Conservation (phyloP, 140 eudicot genomes). For the Bidens hawaiensis region DNA sequence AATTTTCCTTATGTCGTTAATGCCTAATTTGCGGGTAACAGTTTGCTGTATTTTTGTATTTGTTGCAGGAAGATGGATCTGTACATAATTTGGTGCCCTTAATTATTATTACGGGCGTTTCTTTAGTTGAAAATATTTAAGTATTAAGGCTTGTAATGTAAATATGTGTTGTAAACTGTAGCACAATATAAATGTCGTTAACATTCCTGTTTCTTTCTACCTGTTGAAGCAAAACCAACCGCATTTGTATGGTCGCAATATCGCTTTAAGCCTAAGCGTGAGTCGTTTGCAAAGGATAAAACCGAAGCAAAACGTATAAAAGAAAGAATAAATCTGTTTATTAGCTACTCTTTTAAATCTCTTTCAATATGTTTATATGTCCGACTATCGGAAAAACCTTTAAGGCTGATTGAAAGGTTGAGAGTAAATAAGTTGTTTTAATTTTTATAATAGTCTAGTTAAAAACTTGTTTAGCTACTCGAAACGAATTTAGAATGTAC, state of each 20-base stretch:
- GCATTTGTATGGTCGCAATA: neutral
- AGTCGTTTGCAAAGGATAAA: neutral
- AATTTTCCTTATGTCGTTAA: neutral
- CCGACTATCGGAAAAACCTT: too few relatives aligned
- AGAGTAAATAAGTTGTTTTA: too few relatives aligned
- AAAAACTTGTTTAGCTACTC: too few relatives aligned
- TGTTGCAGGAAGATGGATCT: constrained; percentile 23
- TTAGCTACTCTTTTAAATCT: too few relatives aligned
- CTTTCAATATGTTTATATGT: too few relatives aligned
- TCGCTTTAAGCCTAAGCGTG: neutral
- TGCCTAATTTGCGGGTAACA: neutral
- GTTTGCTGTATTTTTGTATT: neutral
- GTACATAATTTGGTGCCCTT: constrained; percentile 23
- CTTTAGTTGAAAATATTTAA: constrained; percentile 23
- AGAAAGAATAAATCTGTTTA: too few relatives aligned
- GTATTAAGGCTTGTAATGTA: constrained; percentile 27
- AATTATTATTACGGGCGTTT: neutral
- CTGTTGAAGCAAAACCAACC: neutral
- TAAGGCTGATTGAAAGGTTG: too few relatives aligned
- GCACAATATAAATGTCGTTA: neutral
- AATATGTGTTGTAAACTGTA: constrained; percentile 29
- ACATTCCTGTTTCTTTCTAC: constrained; percentile 5
- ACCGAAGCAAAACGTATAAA: neutral
- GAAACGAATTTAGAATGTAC: too few relatives aligned
- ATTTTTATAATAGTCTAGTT: too few relatives aligned